Conservation (phyloP, 1,139 yeast species). For the Scheffersomyces segobiensis region DNA sequence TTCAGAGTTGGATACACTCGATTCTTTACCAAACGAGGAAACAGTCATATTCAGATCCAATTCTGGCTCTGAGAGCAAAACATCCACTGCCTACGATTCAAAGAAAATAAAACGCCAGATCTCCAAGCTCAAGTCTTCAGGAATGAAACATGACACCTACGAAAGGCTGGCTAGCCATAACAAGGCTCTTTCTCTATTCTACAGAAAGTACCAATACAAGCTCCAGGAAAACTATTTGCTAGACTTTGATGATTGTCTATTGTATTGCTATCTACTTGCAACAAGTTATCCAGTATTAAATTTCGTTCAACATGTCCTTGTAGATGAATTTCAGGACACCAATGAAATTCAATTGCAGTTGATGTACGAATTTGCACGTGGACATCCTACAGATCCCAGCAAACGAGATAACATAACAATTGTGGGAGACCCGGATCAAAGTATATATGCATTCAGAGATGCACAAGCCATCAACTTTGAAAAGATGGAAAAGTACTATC, state of each 20-base stretch:
- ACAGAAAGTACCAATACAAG: constrained; percentile 51
- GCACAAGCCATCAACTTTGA: constrained; percentile 72
- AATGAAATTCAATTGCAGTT: constrained; percentile 72
- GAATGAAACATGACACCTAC: constrained; percentile 40
- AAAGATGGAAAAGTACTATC: constrained; percentile 54
- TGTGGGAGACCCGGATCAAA: constrained; percentile 97
- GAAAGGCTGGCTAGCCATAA: constrained; percentile 10
- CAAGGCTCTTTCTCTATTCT: constrained; percentile 33
- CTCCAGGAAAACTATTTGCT: constrained; percentile 44
- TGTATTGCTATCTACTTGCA: constrained; percentile 55
- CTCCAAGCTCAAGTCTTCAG: constrained; percentile 54
- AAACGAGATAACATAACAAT: constrained; percentile 61
- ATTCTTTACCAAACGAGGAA: constrained; percentile 15
- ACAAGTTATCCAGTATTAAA: constrained; percentile 43
- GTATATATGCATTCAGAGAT: constrained; percentile 85
- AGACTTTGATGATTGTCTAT: constrained; percentile 84
- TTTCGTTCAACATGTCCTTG: constrained; percentile 67
- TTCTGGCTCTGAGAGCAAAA: constrained; percentile 9
- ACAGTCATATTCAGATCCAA: constrained; percentile 12
- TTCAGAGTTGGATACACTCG: constrained; percentile 30
- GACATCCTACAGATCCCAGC: constrained; percentile 21
- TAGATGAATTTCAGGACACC: constrained; percentile 96
- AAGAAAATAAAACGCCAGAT: constrained; percentile 45
- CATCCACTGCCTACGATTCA: constrained; percentile 33
- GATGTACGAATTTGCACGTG: constrained; percentile 58